phyloP scores from a whole-genome alignment of 2,329 filamentous ascomycete genomes.

The Diaporthe sp. region DNA sequence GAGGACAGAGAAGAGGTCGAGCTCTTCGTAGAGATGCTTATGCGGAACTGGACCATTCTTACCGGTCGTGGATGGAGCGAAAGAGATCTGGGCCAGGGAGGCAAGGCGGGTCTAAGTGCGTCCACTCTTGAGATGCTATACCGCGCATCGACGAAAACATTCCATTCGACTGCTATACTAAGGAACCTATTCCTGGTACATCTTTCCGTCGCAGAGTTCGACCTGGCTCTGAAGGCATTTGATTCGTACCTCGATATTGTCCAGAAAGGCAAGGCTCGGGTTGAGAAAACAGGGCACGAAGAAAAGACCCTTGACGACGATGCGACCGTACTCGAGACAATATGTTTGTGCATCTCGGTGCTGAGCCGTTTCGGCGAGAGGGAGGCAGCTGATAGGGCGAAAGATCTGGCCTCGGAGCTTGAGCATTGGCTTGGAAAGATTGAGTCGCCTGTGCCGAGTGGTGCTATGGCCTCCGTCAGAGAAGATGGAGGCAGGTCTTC shows the following conservation, averaged over 20 bases:
- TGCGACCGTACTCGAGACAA: slow-evolving; percentile 80
- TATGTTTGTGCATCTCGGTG: slow-evolving; percentile 83
- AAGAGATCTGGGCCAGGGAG: slow-evolving; percentile 84
- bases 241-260: slow-evolving; percentile 94
- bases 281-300: slow-evolving; percentile 80
- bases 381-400: slow-evolving; percentile 83
- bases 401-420: slow-evolving; percentile 77
- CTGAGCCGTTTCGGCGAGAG: slow-evolving; percentile 85
- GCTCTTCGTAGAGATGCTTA: slow-evolving; percentile 82
- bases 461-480: slow-evolving; percentile 40
- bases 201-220: slow-evolving; percentile 89
- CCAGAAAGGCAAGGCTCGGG: slow-evolving; percentile 85
- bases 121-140: slow-evolving; percentile 91
- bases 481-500: slow-evolving; percentile 43
- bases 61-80: slow-evolving; percentile 86
- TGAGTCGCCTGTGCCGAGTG: slow-evolving; percentile 51
- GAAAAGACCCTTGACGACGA: slow-evolving; percentile 85
- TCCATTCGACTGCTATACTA: slow-evolving; percentile 92
- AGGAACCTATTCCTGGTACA: slow-evolving; percentile 91
- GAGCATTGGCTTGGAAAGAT: slow-evolving; percentile 81
- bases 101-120: slow-evolving; percentile 80
- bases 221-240: slow-evolving; percentile 90
- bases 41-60: slow-evolving; percentile 87
- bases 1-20: slow-evolving; percentile 86
- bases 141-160: slow-evolving; percentile 91